A percentile compares a stretch with the other conserved stretches of the same genome.
Conservation (phyloP, 768 basidiomycete genomes). For the Jaapia argillacea region DNA sequence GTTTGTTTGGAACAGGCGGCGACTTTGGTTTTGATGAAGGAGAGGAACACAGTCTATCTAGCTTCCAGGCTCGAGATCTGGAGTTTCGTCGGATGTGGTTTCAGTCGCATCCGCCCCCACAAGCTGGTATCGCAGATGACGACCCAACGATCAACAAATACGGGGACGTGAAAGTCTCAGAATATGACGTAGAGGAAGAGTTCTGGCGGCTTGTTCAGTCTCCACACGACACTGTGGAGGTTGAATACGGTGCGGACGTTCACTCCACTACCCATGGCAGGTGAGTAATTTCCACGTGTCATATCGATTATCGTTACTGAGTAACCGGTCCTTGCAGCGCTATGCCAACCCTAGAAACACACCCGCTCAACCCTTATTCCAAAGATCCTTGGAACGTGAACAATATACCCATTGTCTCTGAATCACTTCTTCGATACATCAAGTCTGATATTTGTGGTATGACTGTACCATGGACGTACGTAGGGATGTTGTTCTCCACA, state of each 20-base stretch:
- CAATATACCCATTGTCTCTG: slow-evolving; percentile 88
- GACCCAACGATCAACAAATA: slow-evolving; percentile 46
- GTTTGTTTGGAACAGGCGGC: slow-evolving; percentile 83
- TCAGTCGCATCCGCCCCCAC: slow-evolving; percentile 54
- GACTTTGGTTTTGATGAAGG: slow-evolving; percentile 99
- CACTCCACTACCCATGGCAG: slow-evolving; percentile 97
- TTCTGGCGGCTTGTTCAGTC: slow-evolving; percentile 97
- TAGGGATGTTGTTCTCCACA: slow-evolving; percentile 97
- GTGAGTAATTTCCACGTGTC: slow-evolving; percentile 35
- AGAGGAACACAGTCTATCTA: slow-evolving; percentile 86
- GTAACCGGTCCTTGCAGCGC: slow-evolving; percentile 46
- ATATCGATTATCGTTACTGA: slow-evolving; percentile 3
- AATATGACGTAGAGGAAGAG: slow-evolving; percentile 87
- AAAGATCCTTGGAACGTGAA: slow-evolving; percentile 97
- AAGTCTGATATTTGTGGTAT: slow-evolving; percentile 99
- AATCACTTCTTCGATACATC: slow-evolving; percentile 92
- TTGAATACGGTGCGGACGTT: slow-evolving; percentile 99
- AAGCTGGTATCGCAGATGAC: slow-evolving; percentile 23
- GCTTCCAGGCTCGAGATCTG: slow-evolving; percentile 83
- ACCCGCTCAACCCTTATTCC: slow-evolving; percentile 80
- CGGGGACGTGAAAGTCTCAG: slow-evolving; percentile 61
- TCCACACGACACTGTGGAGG: slow-evolving; percentile 84
- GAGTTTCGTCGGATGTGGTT: slow-evolving; percentile 92
- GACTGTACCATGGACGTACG: slow-evolving; percentile 99
- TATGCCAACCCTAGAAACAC: slow-evolving; percentile 92